Evolutionary conservation across 1,139 yeast species (phyloP).

Genomic region (Diutina catenulata): DNA sequence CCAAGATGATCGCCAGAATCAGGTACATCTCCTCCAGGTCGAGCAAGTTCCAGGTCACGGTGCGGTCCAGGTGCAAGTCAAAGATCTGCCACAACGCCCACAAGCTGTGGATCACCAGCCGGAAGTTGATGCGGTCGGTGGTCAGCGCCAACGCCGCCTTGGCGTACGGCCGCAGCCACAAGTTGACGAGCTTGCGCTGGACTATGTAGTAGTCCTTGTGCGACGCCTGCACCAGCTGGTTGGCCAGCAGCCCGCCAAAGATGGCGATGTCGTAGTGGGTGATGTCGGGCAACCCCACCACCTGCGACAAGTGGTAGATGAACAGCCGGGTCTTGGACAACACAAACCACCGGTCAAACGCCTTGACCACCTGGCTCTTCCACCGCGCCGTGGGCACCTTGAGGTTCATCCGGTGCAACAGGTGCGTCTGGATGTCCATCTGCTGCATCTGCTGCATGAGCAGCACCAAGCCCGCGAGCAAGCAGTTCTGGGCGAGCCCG

Average conservation of each 20-base stretch:
- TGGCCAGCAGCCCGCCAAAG: slow-evolving; percentile 72
- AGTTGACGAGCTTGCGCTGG: slow-evolving; percentile 34
- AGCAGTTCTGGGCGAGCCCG: slow-evolving; percentile 8
- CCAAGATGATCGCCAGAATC: slow-evolving; percentile 36
- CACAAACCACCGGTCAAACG: slow-evolving; percentile 10
- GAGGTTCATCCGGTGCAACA: slow-evolving; percentile 7
- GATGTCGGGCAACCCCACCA: slow-evolving; percentile 48
- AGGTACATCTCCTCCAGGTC: slow-evolving; percentile 30
- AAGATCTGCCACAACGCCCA: slow-evolving; percentile 42
- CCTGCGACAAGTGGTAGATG: slow-evolving; percentile 56
- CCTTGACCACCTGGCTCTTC: slow-evolving; percentile 14
- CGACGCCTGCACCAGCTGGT: slow-evolving; percentile 66
- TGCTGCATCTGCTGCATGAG: slow-evolving; percentile 12
- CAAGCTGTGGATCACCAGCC: slow-evolving; percentile 52
- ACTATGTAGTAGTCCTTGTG: slow-evolving; percentile 41
- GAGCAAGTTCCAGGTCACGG: slow-evolving; percentile 7
- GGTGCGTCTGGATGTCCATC: slow-evolving; percentile 10
- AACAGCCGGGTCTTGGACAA: slow-evolving; percentile 5
- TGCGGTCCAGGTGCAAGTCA: slow-evolving; percentile 16
- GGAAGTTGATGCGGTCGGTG: slow-evolving; percentile 22
- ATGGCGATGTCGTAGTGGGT: slow-evolving; percentile 71
- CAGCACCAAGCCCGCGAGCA: slow-evolving; percentile 10
- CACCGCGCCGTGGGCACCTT: slow-evolving; percentile 8
- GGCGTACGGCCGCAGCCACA: slow-evolving; percentile 25
- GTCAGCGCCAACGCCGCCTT: slow-evolving; percentile 5